phyloP scores from a whole-genome alignment of 2,329 filamentous ascomycete genomes.

The Aphanocladium album region DNA sequence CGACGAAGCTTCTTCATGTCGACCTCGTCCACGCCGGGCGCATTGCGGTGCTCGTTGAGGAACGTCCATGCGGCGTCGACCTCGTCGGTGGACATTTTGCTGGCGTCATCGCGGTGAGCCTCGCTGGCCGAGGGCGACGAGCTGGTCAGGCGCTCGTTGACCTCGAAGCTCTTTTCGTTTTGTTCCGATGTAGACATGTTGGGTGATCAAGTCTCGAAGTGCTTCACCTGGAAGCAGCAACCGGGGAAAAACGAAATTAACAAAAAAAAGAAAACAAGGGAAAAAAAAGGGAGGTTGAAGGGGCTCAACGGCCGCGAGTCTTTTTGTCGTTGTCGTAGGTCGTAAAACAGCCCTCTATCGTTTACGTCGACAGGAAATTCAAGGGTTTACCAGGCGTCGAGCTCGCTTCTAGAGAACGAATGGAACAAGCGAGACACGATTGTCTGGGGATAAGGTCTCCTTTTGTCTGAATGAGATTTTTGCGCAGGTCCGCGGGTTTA shows the following conservation, averaged over 20 bases:
- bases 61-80: slow-evolving; percentile 34
- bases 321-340: background rate
- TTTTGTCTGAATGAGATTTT: slow-evolving; percentile 3
- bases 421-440: background rate
- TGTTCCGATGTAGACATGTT: slow-evolving; percentile 21
- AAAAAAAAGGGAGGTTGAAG: background rate
- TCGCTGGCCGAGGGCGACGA: slow-evolving; percentile 15
- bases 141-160: slow-evolving; percentile 17
- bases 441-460: background rate
- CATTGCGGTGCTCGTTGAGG: slow-evolving; percentile 29
- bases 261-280: background rate
- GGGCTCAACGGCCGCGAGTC: background rate
- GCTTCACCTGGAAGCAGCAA: background rate
- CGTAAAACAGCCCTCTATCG: background rate
- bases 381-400: background rate
- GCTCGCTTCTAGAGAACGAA: background rate
- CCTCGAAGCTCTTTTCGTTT: slow-evolving; percentile 20
- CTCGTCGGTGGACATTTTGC: background rate
- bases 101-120: slow-evolving; percentile 8
- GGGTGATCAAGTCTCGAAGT: background rate
- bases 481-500: background rate
- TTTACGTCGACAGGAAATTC: background rate
- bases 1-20: slow-evolving; percentile 12
- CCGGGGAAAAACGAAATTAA: background rate
- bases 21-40: slow-evolving; percentile 21